phyloP scores from a whole-genome alignment of 2,329 filamentous ascomycete genomes.

The Fusarium dimerum region DNA sequence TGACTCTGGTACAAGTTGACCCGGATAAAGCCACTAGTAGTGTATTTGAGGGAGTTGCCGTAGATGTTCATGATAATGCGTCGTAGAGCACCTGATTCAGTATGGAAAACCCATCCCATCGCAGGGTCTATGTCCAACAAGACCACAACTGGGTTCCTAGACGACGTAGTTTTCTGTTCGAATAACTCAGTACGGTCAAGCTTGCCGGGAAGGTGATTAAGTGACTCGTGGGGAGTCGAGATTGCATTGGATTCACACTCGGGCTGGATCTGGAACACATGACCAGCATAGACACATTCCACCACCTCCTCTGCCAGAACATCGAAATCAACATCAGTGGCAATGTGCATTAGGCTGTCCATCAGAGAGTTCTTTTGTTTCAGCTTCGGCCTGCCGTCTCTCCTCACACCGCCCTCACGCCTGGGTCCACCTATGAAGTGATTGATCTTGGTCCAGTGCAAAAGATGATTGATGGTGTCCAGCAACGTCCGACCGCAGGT shows the following conservation, averaged over 20 bases:
- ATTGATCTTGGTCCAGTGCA: constrained; percentile 58
- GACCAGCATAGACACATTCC: constrained; percentile 47
- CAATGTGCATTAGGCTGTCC: constrained; percentile 19
- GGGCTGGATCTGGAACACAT: constrained; percentile 23
- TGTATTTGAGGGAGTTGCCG: constrained; percentile 65
- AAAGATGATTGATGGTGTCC: constrained; percentile 55
- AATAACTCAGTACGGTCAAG: constrained; percentile 18
- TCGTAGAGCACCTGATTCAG: constrained; percentile 52
- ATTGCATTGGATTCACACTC: constrained; percentile 6
- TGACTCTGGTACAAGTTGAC: constrained; percentile 28
- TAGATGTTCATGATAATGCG: constrained; percentile 64
- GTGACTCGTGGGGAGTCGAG: neutral
- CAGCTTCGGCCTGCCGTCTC: neutral
- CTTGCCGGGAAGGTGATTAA: constrained; percentile 3
- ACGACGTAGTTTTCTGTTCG: constrained; percentile 1
- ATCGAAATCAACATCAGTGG: constrained; percentile 33
- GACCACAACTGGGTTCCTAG: constrained; percentile 20
- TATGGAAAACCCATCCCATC: constrained; percentile 54
- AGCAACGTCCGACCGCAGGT: constrained; percentile 52
- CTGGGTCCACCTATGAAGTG: constrained; percentile 28
- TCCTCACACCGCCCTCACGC: neutral
- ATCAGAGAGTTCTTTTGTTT: neutral
- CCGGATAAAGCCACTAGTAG: constrained; percentile 37
- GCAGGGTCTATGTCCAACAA: constrained; percentile 42
- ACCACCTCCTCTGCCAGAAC: constrained; percentile 47